Evolutionary conservation across 805 yeast genomes (phyloP).

Genomic region (Aciculoconidium aculeatum): DNA sequence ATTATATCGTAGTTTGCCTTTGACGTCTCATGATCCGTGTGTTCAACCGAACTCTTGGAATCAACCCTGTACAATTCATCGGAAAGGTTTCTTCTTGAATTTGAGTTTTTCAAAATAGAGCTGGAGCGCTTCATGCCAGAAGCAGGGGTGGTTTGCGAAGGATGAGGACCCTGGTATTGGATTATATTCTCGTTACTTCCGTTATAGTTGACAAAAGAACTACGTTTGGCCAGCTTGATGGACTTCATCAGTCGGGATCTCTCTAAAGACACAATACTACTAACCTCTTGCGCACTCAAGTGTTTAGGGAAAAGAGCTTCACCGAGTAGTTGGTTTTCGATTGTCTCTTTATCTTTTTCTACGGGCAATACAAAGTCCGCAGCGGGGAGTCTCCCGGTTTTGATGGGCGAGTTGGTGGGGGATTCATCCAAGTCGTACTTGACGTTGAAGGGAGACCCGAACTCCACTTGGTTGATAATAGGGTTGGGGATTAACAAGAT

Average conservation of each 20-base stretch:
- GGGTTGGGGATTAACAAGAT: conserved; percentile 19
- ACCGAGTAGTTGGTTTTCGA: conserved; percentile 28
- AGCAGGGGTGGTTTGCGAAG: conserved; percentile 12
- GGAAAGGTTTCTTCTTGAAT: conserved; percentile 15
- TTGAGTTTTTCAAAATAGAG: conserved; percentile 35
- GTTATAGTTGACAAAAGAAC: conserved; percentile 33
- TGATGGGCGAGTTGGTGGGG: conserved; percentile 6
- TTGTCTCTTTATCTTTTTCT: too few relatives aligned
- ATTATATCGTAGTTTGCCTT: too few relatives aligned
- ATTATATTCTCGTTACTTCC: conserved; percentile 38
- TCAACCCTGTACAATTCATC: conserved; percentile 11
- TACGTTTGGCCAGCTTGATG: conserved; percentile 30
- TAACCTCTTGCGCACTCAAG: conserved; percentile 61
- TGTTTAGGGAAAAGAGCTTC: conserved; percentile 68
- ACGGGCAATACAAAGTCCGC: too few relatives aligned
- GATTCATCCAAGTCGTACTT: conserved; percentile 8
- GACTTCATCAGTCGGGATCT: conserved; percentile 58
- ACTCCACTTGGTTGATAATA: conserved; percentile 10
- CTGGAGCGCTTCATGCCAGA: conserved; percentile 26
- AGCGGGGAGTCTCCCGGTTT: conserved; percentile 1
- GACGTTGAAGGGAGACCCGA: conserved; percentile 33
- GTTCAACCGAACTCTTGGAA: conserved; percentile 1
- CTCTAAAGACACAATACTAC: conserved; percentile 67
- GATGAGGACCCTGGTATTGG: conserved; percentile 15
- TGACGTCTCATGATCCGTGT: conserved; percentile 1